These are phyloP conservation scores for Paramecium octaurelia DNA, from an alignment of 73 alveolate species.

Conservation along the genomic window DNA sequence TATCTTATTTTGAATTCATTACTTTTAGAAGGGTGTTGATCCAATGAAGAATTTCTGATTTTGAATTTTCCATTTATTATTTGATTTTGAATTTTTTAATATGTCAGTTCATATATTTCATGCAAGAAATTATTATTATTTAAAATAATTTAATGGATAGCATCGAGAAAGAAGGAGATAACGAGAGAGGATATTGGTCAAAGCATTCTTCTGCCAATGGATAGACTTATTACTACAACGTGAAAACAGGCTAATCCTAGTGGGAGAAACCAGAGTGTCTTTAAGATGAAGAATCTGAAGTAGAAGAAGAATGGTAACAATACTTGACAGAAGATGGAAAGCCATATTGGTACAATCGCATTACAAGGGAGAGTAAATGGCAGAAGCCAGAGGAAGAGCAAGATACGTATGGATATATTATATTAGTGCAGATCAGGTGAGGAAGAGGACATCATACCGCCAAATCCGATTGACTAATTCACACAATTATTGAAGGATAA, in stretches of 20 bases:
- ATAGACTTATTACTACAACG: constrained; percentile 22
- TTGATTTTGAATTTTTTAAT: neutral
- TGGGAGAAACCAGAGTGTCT: constrained; percentile 46
- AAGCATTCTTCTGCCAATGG: constrained; percentile 20
- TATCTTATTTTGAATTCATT: neutral
- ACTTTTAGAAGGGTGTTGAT: neutral
- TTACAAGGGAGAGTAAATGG: constrained; percentile 37
- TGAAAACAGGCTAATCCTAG: constrained; percentile 4
- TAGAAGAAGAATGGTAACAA: constrained; percentile 32
- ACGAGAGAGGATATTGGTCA: constrained; percentile 16
- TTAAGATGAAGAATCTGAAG: constrained; percentile 35
- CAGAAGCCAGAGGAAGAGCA: constrained; percentile 21
- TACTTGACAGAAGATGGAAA: constrained; percentile 40
- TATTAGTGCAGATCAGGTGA: neutral
- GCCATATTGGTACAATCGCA: constrained; percentile 27
- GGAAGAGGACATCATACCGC: constrained; percentile 20
- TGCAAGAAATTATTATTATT: neutral
- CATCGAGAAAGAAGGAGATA: neutral
- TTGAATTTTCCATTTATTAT: constrained; percentile 1
- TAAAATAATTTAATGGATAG: neutral
- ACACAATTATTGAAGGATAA: constrained; percentile 7
- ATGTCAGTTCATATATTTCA: neutral
- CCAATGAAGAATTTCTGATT: neutral
- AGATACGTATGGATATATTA: neutral
- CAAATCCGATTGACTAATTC: constrained; percentile 20